Percentiles rank a stretch among this genome's conserved stretches.
These are phyloP conservation scores for Besnoitia besnoiti DNA, from an alignment of 169 alveolate genomes.

Conservation along the genomic window DNA sequence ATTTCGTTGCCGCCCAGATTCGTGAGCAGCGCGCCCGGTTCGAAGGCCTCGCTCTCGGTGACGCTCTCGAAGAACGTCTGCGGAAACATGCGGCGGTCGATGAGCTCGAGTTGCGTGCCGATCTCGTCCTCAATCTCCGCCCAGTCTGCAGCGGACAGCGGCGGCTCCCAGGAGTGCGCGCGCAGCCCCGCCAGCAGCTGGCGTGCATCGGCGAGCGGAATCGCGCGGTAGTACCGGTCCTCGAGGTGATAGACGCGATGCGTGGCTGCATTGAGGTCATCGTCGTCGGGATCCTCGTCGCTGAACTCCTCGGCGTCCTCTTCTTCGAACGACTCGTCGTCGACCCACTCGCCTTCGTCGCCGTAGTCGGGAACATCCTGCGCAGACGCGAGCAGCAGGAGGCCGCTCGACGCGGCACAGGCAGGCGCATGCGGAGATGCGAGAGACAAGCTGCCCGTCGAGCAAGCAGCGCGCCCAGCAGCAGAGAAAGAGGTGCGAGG, in stretches of 20 bases:
- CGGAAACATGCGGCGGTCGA: conserved; percentile 27
- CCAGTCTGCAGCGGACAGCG: background rate
- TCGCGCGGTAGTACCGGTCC: background rate
- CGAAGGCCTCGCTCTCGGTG: conserved; percentile 15
- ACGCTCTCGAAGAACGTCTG: background rate
- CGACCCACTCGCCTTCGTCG: background rate
- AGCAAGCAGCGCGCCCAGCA: background rate
- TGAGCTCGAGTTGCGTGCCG: background rate
- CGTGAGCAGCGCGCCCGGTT: conserved; percentile 18
- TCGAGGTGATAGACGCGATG: conserved; percentile 11
- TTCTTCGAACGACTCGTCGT: background rate
- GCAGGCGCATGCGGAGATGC: too few species aligned
- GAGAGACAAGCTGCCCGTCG: too few species aligned
- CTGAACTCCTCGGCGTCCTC: background rate
- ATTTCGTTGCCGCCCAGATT: background rate
- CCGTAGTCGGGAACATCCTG: background rate
- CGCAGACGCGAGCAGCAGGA: background rate
- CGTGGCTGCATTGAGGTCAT: background rate
- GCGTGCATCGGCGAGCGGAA: background rate
- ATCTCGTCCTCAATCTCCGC: background rate
- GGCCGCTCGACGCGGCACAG: background rate
- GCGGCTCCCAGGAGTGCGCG: background rate
- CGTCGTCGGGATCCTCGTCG: background rate
- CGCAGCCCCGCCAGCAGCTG: background rate
- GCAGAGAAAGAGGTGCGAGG: too few species aligned